Evolutionary conservation across 2,329 filamentous ascomycete genomes (phyloP), one percentile per base, ranked within the genome.

Genomic region (Talaromyces rugulosus): DNA sequence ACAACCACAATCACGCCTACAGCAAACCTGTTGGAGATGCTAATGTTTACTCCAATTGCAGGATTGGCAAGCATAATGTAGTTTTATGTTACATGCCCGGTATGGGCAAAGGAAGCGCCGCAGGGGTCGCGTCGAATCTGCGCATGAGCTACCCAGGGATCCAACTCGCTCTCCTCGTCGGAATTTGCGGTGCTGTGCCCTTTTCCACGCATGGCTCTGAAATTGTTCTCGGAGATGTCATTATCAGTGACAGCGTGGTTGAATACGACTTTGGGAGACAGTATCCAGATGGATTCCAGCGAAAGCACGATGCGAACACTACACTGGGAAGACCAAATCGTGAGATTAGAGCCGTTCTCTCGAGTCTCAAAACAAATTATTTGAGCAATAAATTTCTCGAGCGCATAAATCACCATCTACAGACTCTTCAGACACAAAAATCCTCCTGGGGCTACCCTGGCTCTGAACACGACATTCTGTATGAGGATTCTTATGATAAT

Each of bases 201-300:
- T 16, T 3, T 2, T 4, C 42, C 1, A 9, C 53, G 1, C 28
- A 40, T n/a, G n/a, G n/a, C n/a, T n/a, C n/a, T n/a, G 7, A 27
- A 18, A 61, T 61, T 12, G n/a, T 56, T n/a, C 42, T 56, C 2
- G 53, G 59, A 27, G 59, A 61, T 52, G 53, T 52, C 2, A 57
- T 61, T n/a, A 57, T 61, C 4, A 52, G 59, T 31, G 40, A 61
- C 5, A 18, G 8, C 16, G 9, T 61, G 16, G 9, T 52, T n/a
- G 31, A 57, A 42, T 61, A 56, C 16, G 59, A 61, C 27, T 61
- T 57, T 31, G 59, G 59, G 5, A 61, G 30, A 18, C 53, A 61
- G 6, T 52, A 56, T 42, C 54, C 42, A 12, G 42, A 28, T 33
- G 53, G 12, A 3, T 56, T 60, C 27, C 16, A 27, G 7, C 36